Base-by-base conservation (phyloP, 768 basidiomycete species). In the Thelephora aurantiotincta region DNA sequence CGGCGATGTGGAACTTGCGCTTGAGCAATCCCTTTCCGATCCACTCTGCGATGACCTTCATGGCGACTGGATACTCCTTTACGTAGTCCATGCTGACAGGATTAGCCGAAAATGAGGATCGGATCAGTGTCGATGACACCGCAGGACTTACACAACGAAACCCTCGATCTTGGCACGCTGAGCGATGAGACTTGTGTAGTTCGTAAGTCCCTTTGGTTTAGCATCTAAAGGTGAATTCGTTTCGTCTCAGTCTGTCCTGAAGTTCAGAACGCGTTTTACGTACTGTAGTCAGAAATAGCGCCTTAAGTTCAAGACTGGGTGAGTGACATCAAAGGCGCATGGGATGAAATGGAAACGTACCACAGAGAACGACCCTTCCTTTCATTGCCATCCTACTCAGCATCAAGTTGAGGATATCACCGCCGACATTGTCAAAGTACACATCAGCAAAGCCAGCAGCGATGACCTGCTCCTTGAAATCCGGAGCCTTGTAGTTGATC, bases 231-330 rank as follows among this genome's bases (percentile, higher is more conserved):
- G 14, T n/a, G 38, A 7, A 41, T 18, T 18, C 14, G 12, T 14
- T 41, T 16, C 7, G 38, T 5, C 22, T 7, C 16, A 41, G 9
- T 9, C 18, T 16, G 12, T 9, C 14, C 3, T 9, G 38, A 41
- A 41, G 14, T 41, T 14, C 4, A 1, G 14, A 41, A 6, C 9
- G 9, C 16, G 14, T 38, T 41, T 38, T 22, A 61, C 78, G 47
- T 51, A 84, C 82, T 88, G 58, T 91, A 93, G 22, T 74, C 73
- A 37, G 90, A 86, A 53, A 96, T 93, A 30, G 85, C 87, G 48
- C 85, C 82, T 85, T 26, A 11, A 18, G 33, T 6, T 35, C n/a
- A 33, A 30, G 2, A 13, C 26, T 23, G 11, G 53, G 41, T 50
- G 37, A 16, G 16, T 37, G 23, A 3, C 52, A 44, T n/a, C 33